These are phyloP conservation scores for Cladobotryum protrusum DNA, from an alignment of 2,329 filamentous ascomycete genomes.

Conservation along the genomic window DNA sequence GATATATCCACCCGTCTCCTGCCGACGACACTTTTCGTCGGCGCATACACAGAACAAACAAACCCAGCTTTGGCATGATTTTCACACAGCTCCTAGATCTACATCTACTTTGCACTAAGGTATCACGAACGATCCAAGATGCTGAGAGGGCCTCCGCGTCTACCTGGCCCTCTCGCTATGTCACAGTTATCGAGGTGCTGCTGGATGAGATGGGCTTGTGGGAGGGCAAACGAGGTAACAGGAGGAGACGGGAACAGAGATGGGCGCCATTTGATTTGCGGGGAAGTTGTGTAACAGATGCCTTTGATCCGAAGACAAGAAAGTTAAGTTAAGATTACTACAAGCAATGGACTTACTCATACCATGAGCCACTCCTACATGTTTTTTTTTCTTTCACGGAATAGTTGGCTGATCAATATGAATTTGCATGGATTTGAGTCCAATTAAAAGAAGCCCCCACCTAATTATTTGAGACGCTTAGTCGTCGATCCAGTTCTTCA, in stretches of 20 bases:
- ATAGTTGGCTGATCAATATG: slow-evolving; percentile 7
- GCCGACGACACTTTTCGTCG: slow-evolving; percentile 17
- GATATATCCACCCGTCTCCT: slow-evolving; percentile 3
- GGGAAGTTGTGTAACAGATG: slow-evolving; percentile 33
- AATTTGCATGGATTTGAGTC: slow-evolving; percentile 13
- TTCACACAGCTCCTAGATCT: slow-evolving; percentile 50
- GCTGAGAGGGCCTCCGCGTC: not conserved
- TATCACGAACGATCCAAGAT: slow-evolving; percentile 36
- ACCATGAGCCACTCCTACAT: no score
- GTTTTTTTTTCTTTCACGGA: no score
- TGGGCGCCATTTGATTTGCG: slow-evolving; percentile 46
- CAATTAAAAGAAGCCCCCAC: slow-evolving; percentile 19
- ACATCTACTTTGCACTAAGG: slow-evolving; percentile 44
- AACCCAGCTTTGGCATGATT: slow-evolving; percentile 47
- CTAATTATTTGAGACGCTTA: slow-evolving; percentile 20
- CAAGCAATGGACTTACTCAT: no score
- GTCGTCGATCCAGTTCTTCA: slow-evolving; percentile 11
- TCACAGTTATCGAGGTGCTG: slow-evolving; percentile 46
- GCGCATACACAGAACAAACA: slow-evolving; percentile 29
- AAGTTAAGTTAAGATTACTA: no score
- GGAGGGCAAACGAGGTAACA: slow-evolving; percentile 27
- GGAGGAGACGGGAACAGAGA: slow-evolving; percentile 42
- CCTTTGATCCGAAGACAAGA: slow-evolving; percentile 20
- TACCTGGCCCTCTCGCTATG: slow-evolving; percentile 15
- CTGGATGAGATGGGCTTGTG: slow-evolving; percentile 45